phyloP scores from a whole-genome alignment of 164 flowering plant species.

The Chimonanthus praecox region DNA sequence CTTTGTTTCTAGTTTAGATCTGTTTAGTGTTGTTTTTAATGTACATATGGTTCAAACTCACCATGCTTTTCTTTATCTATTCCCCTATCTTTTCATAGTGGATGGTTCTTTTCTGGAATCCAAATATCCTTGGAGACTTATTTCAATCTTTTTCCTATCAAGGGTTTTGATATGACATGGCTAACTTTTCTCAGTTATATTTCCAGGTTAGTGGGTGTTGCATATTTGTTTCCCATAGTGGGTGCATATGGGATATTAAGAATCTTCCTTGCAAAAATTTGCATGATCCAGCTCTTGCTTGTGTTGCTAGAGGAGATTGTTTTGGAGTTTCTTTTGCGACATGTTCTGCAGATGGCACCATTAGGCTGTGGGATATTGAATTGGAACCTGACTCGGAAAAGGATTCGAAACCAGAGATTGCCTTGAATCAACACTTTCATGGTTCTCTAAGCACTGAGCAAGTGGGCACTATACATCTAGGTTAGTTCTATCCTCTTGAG shows the following conservation, averaged over 20 bases:
- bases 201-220: conserved; percentile 56
- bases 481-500: conserved; percentile 18
- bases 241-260: conserved; percentile 73
- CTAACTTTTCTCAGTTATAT: not conserved
- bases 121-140: not conserved
- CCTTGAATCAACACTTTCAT: conserved; percentile 4
- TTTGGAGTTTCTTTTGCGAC: conserved; percentile 76
- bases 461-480: conserved; percentile 29
- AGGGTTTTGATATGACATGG: conserved; percentile 3
- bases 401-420: conserved; percentile 10
- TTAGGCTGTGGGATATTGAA: conserved; percentile 66
- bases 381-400: conserved; percentile 23
- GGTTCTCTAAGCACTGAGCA: conserved; percentile 16
- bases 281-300: conserved; percentile 58
- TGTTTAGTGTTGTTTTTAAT: not conserved
- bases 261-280: conserved; percentile 52
- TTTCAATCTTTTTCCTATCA: not conserved
- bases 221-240: conserved; percentile 58
- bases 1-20: not conserved
- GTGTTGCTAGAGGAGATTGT: conserved; percentile 61
- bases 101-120: not conserved
- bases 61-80: not conserved
- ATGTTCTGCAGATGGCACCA: conserved; percentile 73
- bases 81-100: not conserved
- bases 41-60: not conserved